Conservation (phyloP, 2,329 filamentous ascomycete species). For the Aspergillus fumigatus region DNA sequence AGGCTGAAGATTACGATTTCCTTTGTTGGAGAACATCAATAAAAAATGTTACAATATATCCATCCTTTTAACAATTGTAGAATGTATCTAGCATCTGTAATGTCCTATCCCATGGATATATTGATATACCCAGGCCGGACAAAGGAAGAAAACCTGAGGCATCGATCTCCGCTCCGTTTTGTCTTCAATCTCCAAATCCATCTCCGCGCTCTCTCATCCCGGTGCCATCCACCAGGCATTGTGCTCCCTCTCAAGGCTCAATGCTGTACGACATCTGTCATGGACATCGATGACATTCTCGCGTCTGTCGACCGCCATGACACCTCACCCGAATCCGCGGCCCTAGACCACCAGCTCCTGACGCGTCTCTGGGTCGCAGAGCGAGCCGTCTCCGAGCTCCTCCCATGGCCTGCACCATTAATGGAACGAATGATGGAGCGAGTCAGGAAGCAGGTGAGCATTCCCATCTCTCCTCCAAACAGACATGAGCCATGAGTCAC, state of each 20-base stretch:
- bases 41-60: constrained; percentile 6
- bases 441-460: constrained; percentile 56
- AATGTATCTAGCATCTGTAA: not conserved
- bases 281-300: constrained; percentile 79
- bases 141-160: not conserved
- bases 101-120: not conserved
- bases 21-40: constrained; percentile 27
- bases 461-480: too few relatives aligned
- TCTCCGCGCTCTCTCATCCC: not conserved
- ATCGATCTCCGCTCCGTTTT: constrained; percentile 16
- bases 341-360: constrained; percentile 74
- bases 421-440: constrained; percentile 77
- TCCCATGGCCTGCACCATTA: constrained; percentile 70
- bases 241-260: not conserved
- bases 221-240: not conserved
- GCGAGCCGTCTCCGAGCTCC: constrained; percentile 80
- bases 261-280: constrained; percentile 29
- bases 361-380: constrained; percentile 94
- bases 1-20: constrained; percentile 27
- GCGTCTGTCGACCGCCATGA: constrained; percentile 64
- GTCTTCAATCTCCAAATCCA: constrained; percentile 2
- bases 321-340: constrained; percentile 33
- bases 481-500: too few relatives aligned
- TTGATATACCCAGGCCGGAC: not conserved
- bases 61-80: not conserved